Evolutionary conservation across 1,139 yeast species (phyloP).

Genomic region (Hansenula anomala): DNA sequence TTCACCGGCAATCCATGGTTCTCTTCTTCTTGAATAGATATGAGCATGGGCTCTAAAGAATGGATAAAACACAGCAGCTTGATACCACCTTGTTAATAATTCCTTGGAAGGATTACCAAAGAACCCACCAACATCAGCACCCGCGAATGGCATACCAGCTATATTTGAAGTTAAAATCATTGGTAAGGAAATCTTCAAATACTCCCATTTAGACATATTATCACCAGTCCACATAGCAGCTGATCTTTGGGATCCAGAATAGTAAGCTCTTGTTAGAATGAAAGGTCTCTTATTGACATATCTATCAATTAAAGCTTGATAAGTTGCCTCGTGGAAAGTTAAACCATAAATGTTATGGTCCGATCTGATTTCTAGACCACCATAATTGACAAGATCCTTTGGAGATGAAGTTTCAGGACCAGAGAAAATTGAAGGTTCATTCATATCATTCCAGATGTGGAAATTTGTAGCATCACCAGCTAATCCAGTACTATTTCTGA

Average conservation of each 20-base stretch:
- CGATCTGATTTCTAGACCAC: slow-evolving; percentile 86
- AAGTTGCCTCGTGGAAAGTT: slow-evolving; percentile 77
- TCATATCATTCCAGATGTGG: slow-evolving; percentile 97
- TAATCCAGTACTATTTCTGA: slow-evolving; percentile 37
- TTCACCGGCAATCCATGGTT: slow-evolving; percentile 83
- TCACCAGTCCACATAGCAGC: slow-evolving; percentile 99
- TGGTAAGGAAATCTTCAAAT: slow-evolving; percentile 73
- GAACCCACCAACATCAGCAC: slow-evolving; percentile 97
- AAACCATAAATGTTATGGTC: slow-evolving; percentile 83
- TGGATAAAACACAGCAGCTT: slow-evolving; percentile 93
- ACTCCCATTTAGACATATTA: slow-evolving; percentile 90
- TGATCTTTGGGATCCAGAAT: slow-evolving; percentile 86
- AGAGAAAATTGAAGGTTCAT: slow-evolving; percentile 90
- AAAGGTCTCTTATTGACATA: slow-evolving; percentile 68
- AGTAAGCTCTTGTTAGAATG: slow-evolving; percentile 81
- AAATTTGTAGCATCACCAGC: slow-evolving; percentile 54
- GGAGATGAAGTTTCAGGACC: slow-evolving; percentile 95
- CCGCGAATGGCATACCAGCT: slow-evolving; percentile 88
- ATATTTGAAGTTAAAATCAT: slow-evolving; percentile 80
- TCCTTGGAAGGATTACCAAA: slow-evolving; percentile 86
- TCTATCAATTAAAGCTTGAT: slow-evolving; percentile 54
- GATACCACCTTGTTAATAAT: slow-evolving; percentile 88
- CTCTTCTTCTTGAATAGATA: slow-evolving; percentile 86
- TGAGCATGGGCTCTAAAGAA: slow-evolving; percentile 97
- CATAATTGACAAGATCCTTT: slow-evolving; percentile 72